A percentile compares a stretch with the other conserved stretches of the same genome.
phyloP scores from a whole-genome alignment of 352 stramenopile genomes.

The Nothophytophthora sp. region DNA sequence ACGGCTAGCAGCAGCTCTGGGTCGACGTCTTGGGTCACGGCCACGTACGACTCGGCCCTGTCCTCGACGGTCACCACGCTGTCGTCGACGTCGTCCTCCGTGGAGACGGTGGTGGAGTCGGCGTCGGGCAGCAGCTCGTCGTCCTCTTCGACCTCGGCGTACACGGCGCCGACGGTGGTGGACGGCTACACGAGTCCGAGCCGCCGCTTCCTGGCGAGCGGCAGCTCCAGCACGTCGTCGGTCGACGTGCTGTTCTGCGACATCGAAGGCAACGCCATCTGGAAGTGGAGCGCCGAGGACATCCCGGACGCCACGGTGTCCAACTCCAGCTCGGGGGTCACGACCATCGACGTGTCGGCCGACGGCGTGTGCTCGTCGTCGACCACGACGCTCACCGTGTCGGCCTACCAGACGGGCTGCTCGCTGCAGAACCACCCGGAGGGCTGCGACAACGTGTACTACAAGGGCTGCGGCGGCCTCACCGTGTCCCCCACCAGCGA shows the following conservation, averaged over 20 bases:
- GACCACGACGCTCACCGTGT: slow-evolving; percentile 51
- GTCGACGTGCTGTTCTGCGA: slow-evolving; percentile 75
- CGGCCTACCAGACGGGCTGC: slow-evolving; percentile 67
- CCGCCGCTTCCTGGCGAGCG: slow-evolving; percentile 38
- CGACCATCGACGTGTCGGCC: slow-evolving; percentile 33
- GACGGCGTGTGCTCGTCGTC: slow-evolving; percentile 37
- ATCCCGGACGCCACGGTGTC: slow-evolving; percentile 32
- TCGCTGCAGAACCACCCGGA: slow-evolving; percentile 67
- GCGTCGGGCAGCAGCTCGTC: slow-evolving; percentile 28
- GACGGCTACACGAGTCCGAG: slow-evolving; percentile 33
- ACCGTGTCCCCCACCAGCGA: slow-evolving; percentile 64
- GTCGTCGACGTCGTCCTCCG: slow-evolving; percentile 45
- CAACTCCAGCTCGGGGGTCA: slow-evolving; percentile 36
- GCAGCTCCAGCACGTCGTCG: slow-evolving; percentile 27
- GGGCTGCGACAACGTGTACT: slow-evolving; percentile 69
- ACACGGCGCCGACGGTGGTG: slow-evolving; percentile 56
- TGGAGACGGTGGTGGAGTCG: slow-evolving; percentile 65
- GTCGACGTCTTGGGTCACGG: slow-evolving; percentile 39
- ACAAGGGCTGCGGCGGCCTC: slow-evolving; percentile 78
- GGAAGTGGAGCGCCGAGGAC: slow-evolving; percentile 63
- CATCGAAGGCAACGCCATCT: slow-evolving; percentile 71
- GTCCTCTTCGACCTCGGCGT: slow-evolving; percentile 21
- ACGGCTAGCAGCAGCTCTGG: slow-evolving; percentile 33
- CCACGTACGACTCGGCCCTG: slow-evolving; percentile 56
- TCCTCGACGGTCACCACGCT: slow-evolving; percentile 50